These are phyloP conservation scores for Akanthomyces uredinophilus DNA, from an alignment of 2,329 filamentous ascomycete species.

Conservation along the genomic window DNA sequence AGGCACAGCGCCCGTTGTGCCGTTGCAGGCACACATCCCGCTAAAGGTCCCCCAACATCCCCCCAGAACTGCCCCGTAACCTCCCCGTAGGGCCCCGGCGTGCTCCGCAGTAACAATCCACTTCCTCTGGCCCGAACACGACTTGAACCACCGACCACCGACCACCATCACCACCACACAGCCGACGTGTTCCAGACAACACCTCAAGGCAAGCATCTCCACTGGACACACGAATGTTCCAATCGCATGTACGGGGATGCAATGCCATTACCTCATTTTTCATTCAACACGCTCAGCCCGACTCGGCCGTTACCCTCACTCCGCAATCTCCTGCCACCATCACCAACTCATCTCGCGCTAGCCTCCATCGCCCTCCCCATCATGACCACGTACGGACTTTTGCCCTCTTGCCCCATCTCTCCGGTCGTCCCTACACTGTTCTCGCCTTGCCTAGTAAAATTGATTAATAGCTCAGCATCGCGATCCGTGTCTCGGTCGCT, in stretches of 20 bases:
- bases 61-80: neutral
- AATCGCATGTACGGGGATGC: neutral
- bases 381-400: constrained; percentile 1
- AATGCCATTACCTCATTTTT: neutral
- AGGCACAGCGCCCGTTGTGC: neutral
- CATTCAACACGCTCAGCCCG: neutral
- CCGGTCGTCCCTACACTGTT: neutral
- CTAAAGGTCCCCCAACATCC: neutral
- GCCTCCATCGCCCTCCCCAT: neutral
- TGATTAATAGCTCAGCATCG: neutral
- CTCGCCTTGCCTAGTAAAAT: neutral
- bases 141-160: neutral
- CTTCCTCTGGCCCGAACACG: constrained; percentile 15
- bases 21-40: neutral
- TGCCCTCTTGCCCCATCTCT: neutral
- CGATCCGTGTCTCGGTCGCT: neutral
- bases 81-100: constrained; percentile 12
- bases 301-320: neutral
- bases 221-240: neutral
- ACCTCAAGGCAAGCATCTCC: neutral
- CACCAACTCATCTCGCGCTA: neutral
- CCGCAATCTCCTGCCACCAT: neutral
- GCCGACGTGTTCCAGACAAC: neutral
- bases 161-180: neutral
- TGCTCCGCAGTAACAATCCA: constrained; percentile 10